Evolutionary conservation across 768 basidiomycete genomes (phyloP).

Genomic region (Lactarius akahatsu): DNA sequence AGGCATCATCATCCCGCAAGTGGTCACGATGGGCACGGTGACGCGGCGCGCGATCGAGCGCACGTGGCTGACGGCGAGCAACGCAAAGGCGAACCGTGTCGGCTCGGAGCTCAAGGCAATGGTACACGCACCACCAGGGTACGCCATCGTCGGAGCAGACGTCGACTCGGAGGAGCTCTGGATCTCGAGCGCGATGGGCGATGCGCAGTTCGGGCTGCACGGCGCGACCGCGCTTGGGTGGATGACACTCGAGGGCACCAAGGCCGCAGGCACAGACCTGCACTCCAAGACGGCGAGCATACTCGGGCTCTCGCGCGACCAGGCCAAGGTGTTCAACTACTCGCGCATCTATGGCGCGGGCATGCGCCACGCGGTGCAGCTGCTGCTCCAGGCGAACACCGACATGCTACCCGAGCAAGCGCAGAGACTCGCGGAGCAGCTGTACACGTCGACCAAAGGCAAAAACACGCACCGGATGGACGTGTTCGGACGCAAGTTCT

Average conservation of each 20-base stretch:
- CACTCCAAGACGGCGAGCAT: conserved; percentile 96
- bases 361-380: conserved; percentile 86
- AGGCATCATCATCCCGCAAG: conserved; percentile 94
- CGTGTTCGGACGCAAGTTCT: conserved; percentile 81
- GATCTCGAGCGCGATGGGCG: conserved; percentile 99
- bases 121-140: conserved; percentile 92
- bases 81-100: conserved; percentile 97
- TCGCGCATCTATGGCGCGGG: conserved; percentile 99
- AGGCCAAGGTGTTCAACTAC: conserved; percentile 99
- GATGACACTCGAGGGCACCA: conserved; percentile 99
- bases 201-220: conserved; percentile 95
- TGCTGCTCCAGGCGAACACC: conserved; percentile 83
- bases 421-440: conserved; percentile 71
- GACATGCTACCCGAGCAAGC: conserved; percentile 77
- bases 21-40: conserved; percentile 98
- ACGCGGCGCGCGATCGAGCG: conserved; percentile 96
- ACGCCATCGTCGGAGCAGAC: conserved; percentile 94
- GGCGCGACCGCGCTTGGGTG: conserved; percentile 96
- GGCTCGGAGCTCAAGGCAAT: conserved; percentile 98
- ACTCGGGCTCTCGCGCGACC: conserved; percentile 88
- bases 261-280: conserved; percentile 89
- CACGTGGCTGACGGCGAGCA: conserved; percentile 98
- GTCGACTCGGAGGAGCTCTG: conserved; percentile 99
- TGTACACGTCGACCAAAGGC: conserved; percentile 94
- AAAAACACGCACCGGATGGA: conserved; percentile 75